Conservation (phyloP, 176 grass and related monocot genomes). For the Saccharum officinarum region DNA sequence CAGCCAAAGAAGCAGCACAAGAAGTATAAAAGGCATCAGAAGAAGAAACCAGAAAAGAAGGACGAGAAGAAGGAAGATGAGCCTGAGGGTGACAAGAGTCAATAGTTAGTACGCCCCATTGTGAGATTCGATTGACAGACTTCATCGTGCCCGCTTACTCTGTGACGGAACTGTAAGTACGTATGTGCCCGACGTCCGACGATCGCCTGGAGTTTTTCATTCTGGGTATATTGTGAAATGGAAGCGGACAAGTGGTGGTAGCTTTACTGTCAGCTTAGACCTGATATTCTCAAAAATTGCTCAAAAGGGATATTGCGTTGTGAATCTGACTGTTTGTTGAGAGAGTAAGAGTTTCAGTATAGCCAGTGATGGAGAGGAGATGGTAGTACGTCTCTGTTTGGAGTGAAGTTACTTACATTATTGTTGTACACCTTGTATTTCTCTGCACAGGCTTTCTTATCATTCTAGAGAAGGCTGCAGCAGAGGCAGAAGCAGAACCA, state of each 20-base stretch:
- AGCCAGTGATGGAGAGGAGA: not conserved
- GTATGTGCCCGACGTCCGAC: not conserved
- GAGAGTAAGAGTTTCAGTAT: not conserved
- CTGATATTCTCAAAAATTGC: not conserved
- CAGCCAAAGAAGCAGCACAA: conserved; percentile 39
- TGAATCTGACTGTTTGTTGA: not conserved
- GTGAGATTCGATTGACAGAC: not conserved
- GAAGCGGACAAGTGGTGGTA: not conserved
- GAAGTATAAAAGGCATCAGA: not conserved
- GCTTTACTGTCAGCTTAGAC: not conserved
- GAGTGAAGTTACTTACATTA: not conserved
- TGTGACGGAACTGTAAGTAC: not conserved
- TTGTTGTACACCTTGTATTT: not conserved
- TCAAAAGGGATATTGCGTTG: not conserved
- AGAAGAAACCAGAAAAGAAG: not conserved
- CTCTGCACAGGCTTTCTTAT: not conserved
- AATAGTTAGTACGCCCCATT: not conserved
- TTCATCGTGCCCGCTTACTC: not conserved
- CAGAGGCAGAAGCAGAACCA: not conserved
- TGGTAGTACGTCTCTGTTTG: not conserved
- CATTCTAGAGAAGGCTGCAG: not conserved
- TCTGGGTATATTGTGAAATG: not conserved
- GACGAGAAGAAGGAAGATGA: conserved; percentile 42
- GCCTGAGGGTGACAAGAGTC: conserved; percentile 28
- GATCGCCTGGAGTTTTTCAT: not conserved